phyloP scores from a whole-genome alignment of 148 eudicot genomes.

The Rhododendron kiyosumense region DNA sequence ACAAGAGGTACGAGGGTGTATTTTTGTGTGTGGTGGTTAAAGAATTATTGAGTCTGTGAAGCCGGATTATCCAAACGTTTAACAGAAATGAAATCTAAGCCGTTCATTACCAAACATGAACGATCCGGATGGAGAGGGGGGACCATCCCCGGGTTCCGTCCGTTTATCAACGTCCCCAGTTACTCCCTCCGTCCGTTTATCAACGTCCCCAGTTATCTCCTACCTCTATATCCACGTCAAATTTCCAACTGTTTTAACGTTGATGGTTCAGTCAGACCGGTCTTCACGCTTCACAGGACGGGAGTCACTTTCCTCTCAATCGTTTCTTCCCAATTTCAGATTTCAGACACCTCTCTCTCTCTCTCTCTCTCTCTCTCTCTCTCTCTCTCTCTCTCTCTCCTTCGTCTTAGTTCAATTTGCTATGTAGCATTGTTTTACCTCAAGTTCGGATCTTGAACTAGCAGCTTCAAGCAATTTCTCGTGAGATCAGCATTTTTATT shows the following conservation, averaged over 20 bases:
- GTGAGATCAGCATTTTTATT: background rate
- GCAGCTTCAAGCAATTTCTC: background rate
- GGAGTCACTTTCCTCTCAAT: background rate
- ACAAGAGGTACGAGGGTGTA: too few relatives aligned
- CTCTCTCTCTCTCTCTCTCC: background rate
- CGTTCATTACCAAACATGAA: too few relatives aligned
- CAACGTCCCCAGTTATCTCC: background rate
- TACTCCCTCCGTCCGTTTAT: background rate
- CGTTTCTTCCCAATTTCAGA: background rate
- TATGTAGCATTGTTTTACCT: background rate
- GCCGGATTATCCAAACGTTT: too few relatives aligned
- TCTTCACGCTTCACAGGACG: background rate
- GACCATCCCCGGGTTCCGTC: too few relatives aligned
- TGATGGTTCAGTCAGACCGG: background rate
- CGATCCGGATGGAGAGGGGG: too few relatives aligned
- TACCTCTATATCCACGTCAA: background rate
- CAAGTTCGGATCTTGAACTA: conserved; percentile 1
- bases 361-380: background rate
- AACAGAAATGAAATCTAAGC: too few relatives aligned
- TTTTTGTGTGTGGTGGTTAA: too few relatives aligned
- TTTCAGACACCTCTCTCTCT: background rate
- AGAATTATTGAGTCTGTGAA: too few relatives aligned
- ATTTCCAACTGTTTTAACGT: background rate
- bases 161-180: background rate
- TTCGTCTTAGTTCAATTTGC: background rate